These are phyloP conservation scores for Hypomyces perniciosus DNA, from an alignment of 2,329 filamentous ascomycete genomes.

Conservation along the genomic window DNA sequence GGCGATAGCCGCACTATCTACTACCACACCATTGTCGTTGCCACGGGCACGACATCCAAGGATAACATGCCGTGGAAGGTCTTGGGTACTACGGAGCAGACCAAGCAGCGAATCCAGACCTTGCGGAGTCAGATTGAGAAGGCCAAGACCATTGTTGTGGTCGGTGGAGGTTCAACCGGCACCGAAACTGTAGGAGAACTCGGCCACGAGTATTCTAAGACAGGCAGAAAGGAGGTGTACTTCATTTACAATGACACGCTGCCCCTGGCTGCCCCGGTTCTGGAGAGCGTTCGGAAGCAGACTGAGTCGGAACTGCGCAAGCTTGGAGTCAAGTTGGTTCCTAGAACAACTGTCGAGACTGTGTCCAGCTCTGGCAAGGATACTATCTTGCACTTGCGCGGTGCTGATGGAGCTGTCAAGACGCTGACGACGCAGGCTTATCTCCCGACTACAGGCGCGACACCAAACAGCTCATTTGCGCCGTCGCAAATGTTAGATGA, in stretches of 20 bases:
- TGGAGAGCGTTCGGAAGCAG: constrained; percentile 34
- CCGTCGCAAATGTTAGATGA: constrained; percentile 32
- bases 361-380: constrained; percentile 21
- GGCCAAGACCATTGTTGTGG: constrained; percentile 45
- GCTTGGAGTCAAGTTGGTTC: constrained; percentile 38
- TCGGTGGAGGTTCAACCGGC: constrained; percentile 46
- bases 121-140: constrained; percentile 32
- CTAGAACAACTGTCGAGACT: constrained; percentile 32
- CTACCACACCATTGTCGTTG: constrained; percentile 50
- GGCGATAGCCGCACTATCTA: constrained; percentile 30
- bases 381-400: constrained; percentile 30
- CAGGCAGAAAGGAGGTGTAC: constrained; percentile 40
- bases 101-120: constrained; percentile 32
- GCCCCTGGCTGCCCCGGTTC: constrained; percentile 30
- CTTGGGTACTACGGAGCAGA: constrained; percentile 36
- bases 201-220: constrained; percentile 38
- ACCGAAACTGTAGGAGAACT: constrained; percentile 48
- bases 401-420: constrained; percentile 27
- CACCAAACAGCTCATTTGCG: constrained; percentile 40
- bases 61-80: constrained; percentile 46
- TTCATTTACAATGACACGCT: constrained; percentile 34
- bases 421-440: constrained; percentile 39
- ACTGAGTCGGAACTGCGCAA: constrained; percentile 35
- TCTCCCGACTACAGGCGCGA: constrained; percentile 41
- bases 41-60: constrained; percentile 43